Evolutionary conservation across 2,329 filamentous ascomycete species (phyloP).

Genomic region (Fusarium odoratissimum): DNA sequence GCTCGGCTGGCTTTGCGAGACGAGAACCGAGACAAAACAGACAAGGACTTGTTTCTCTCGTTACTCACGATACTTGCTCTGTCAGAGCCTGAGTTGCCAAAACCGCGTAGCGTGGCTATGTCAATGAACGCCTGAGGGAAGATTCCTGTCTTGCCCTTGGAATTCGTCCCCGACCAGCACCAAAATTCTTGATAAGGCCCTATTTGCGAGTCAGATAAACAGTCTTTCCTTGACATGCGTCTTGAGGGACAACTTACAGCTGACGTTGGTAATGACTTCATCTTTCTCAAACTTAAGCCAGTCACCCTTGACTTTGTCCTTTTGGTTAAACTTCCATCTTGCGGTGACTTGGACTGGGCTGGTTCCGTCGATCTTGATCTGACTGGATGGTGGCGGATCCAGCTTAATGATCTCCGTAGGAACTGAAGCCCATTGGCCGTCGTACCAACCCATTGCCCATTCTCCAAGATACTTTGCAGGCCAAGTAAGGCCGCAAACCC

Average conservation of each 20-base stretch:
- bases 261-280: conserved; percentile 74
- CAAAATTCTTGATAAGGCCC: conserved; percentile 62
- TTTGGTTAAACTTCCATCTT: conserved; percentile 65
- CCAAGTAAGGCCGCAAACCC: conserved; percentile 63
- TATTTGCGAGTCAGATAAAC: conserved; percentile 39
- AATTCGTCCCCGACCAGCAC: conserved; percentile 67
- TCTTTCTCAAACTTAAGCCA: conserved; percentile 74
- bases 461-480: conserved; percentile 64
- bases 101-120: conserved; percentile 56
- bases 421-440: conserved; percentile 62
- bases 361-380: conserved; percentile 60
- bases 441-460: conserved; percentile 69
- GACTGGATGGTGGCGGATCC: conserved; percentile 58
- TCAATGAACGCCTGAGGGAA: conserved; percentile 65
- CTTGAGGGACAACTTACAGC: conserved; percentile 55
- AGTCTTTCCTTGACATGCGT: not conserved
- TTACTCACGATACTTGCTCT: conserved; percentile 48
- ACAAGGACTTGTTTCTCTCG: conserved; percentile 51
- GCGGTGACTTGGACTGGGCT: conserved; percentile 62
- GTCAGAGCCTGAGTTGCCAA: conserved; percentile 42
- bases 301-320: conserved; percentile 52
- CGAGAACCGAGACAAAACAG: conserved; percentile 52
- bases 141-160: conserved; percentile 64
- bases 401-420: conserved; percentile 62
- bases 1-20: conserved; percentile 45